A percentile compares a stretch with the other conserved stretches of the same genome.
Evolutionary conservation across 345 rosid genomes (phyloP).

Genomic region (Garcia nutans): DNA sequence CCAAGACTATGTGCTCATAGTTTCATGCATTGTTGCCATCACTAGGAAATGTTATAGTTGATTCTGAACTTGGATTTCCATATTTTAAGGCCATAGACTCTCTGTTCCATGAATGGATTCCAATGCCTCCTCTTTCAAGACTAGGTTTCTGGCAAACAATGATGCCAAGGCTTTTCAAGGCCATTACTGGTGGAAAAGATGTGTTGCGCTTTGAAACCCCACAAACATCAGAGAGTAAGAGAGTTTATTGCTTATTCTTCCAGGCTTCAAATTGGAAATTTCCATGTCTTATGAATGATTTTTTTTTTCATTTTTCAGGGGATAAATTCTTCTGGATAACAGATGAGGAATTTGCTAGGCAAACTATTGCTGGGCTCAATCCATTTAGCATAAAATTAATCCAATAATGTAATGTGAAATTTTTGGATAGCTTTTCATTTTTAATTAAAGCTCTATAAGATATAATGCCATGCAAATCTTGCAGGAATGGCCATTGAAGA

Average conservation of each 20-base stretch:
- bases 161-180: slow-evolving; percentile 59
- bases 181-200: slow-evolving; percentile 38
- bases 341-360: slow-evolving; percentile 77
- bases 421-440: too few relatives aligned
- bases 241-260: too few relatives aligned
- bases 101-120: slow-evolving; percentile 59
- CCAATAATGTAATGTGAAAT: slow-evolving; percentile 30
- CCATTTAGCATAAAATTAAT: slow-evolving; percentile 55
- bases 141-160: slow-evolving; percentile 39
- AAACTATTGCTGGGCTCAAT: slow-evolving; percentile 77
- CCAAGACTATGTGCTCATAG: slow-evolving; percentile 56
- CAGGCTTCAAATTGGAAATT: too few relatives aligned
- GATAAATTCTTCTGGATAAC: slow-evolving; percentile 69
- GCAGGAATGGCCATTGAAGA: slow-evolving; percentile 84
- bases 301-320: slow-evolving; percentile 38
- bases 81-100: slow-evolving; percentile 61
- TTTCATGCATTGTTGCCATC: slow-evolving; percentile 56
- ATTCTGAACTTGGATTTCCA: slow-evolving; percentile 51
- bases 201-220: slow-evolving; percentile 61
- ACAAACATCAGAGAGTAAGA: slow-evolving; percentile 41
- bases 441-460: too few relatives aligned
- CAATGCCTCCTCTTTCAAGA: slow-evolving; percentile 29
- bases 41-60: slow-evolving; percentile 42
- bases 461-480: neutral
- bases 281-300: too few relatives aligned